A percentile compares a stretch with the other conserved stretches of the same genome.
phyloP scores from a whole-genome alignment of 139 green algal genomes.

The Volvox africanus region DNA sequence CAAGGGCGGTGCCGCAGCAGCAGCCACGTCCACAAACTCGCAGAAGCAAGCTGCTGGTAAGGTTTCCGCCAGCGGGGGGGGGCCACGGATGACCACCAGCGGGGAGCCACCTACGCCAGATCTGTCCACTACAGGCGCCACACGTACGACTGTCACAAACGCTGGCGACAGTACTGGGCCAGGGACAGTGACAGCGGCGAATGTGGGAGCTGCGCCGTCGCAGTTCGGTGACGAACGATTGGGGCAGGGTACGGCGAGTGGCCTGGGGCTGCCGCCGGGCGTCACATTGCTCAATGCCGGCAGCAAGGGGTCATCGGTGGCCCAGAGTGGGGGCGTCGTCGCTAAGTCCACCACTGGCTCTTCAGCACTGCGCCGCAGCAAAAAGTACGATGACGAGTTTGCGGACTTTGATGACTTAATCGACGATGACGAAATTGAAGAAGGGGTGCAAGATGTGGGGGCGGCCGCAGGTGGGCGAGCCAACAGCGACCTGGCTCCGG shows the following conservation, averaged over 20 bases:
- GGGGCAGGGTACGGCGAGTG: no score
- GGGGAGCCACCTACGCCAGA: not conserved
- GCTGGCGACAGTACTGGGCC: not conserved
- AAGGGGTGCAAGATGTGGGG: not conserved
- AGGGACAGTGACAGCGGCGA: not conserved
- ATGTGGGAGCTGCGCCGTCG: not conserved
- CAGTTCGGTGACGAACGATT: not conserved
- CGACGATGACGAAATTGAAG: conserved; percentile 33
- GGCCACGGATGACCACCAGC: not conserved
- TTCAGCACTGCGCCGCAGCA: not conserved
- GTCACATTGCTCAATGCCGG: not conserved
- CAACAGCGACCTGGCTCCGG: conserved; percentile 4
- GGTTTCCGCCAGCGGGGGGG: not conserved
- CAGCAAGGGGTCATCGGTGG: not conserved
- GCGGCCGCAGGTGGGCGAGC: not conserved
- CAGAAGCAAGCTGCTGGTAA: not conserved
- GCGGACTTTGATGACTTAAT: conserved; percentile 23
- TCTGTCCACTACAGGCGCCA: not conserved
- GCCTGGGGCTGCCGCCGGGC: not conserved
- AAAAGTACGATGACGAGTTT: conserved; percentile 47
- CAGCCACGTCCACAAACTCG: not conserved
- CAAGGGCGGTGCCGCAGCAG: not conserved
- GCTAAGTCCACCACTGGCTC: not conserved
- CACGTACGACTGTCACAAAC: not conserved
- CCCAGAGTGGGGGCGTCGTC: not conserved